phyloP scores from a whole-genome alignment of 2,329 filamentous ascomycete species.

The Macrophomina pseudophaseolina region DNA sequence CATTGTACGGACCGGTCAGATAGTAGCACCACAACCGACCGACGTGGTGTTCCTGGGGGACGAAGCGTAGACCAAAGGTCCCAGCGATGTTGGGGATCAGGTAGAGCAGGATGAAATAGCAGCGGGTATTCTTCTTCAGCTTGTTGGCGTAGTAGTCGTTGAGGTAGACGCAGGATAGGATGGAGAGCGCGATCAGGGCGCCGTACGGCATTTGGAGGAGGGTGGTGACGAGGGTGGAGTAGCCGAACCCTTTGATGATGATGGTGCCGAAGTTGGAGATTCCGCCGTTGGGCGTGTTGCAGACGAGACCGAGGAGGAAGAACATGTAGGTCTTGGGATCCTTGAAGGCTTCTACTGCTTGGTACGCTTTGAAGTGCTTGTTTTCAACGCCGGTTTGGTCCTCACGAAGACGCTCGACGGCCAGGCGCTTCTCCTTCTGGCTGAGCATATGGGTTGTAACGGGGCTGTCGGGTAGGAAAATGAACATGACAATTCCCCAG shows the following conservation, averaged over 20 bases:
- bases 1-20: conserved; percentile 60
- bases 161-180: conserved; percentile 31
- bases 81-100: conserved; percentile 59
- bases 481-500: conserved; percentile 64
- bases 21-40: conserved; percentile 65
- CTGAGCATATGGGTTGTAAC: conserved; percentile 35
- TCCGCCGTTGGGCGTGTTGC: conserved; percentile 48
- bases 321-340: conserved; percentile 54
- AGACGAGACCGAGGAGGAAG: conserved; percentile 42
- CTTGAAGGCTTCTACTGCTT: conserved; percentile 52
- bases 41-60: conserved; percentile 55
- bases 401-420: conserved; percentile 49
- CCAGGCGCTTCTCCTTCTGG: conserved; percentile 30
- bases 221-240: conserved; percentile 43
- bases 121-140: conserved; percentile 23
- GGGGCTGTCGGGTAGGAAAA: conserved; percentile 61
- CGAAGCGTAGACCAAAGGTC: conserved; percentile 62
- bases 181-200: conserved; percentile 32
- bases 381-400: conserved; percentile 59
- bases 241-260: conserved; percentile 50
- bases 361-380: conserved; percentile 54
- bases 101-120: conserved; percentile 26
- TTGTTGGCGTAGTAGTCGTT: conserved; percentile 26
- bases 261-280: conserved; percentile 47
- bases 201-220: conserved; percentile 40